A percentile compares a stretch with the other conserved stretches of the same genome.
Evolutionary conservation across 768 basidiomycete species (phyloP).

Genomic region (Rickenella mellea): DNA sequence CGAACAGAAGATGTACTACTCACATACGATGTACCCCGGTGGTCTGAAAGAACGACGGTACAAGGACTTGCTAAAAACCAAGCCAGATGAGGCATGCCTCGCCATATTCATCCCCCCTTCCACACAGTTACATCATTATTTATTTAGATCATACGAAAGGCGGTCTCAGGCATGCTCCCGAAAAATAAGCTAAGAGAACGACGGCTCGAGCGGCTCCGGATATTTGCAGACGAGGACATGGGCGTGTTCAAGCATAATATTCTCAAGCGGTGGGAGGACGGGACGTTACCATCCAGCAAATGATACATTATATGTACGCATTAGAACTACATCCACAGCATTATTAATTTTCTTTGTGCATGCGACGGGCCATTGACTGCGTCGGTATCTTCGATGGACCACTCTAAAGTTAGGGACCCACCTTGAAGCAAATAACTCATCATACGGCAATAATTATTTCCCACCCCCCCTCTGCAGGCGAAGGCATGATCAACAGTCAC

Average conservation of each 20-base stretch:
- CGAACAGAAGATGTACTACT: constrained; percentile 77
- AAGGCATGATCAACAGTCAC: too few species aligned
- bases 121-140: constrained; percentile 2
- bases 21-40: constrained; percentile 89
- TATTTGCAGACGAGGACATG: constrained; percentile 76
- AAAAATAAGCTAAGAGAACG: constrained; percentile 94
- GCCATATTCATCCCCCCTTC: neutral
- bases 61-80: constrained; percentile 69
- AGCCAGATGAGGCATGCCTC: constrained; percentile 80
- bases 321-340: too few species aligned
- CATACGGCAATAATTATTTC: too few species aligned
- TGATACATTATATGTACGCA: too few species aligned
- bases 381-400: too few species aligned
- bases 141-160: constrained; percentile 82
- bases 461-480: too few species aligned
- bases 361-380: too few species aligned
- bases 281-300: constrained; percentile 61
- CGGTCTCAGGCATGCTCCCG: constrained; percentile 96
- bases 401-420: too few species aligned
- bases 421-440: too few species aligned
- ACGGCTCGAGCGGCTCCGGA: constrained; percentile 77
- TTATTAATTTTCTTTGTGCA: too few species aligned
- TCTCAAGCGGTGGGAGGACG: constrained; percentile 77
- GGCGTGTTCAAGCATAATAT: constrained; percentile 72
- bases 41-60: constrained; percentile 90